Conservation (phyloP, 176 grass and related monocot species). For the Carex parvula region DNA sequence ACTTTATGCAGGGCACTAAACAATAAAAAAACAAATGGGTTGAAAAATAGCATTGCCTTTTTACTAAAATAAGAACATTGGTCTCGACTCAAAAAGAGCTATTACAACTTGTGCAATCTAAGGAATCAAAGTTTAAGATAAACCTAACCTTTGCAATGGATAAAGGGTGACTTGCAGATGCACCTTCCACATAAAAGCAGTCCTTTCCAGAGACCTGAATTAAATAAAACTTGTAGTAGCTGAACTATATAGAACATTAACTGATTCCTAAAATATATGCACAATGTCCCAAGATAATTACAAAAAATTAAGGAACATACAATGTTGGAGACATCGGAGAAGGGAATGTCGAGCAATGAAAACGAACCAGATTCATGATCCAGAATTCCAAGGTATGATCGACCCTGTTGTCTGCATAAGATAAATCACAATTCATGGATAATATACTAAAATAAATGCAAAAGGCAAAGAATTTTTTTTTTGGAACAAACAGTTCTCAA, state of each 20-base stretch:
- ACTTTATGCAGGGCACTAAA: background rate
- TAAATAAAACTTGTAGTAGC: slow-evolving; percentile 4
- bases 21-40: background rate
- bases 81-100: background rate
- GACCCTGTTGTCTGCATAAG: slow-evolving; percentile 60
- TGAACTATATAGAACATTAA: background rate
- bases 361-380: slow-evolving; percentile 56
- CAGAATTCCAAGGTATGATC: slow-evolving; percentile 77
- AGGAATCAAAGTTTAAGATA: background rate
- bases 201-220: slow-evolving; percentile 46
- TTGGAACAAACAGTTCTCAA: slow-evolving; percentile 25
- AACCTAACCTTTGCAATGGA: slow-evolving; percentile 81
- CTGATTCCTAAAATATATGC: background rate
- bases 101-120: background rate
- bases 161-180: slow-evolving; percentile 55
- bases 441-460: slow-evolving; percentile 18
- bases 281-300: slow-evolving; percentile 4
- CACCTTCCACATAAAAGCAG: slow-evolving; percentile 85
- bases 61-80: background rate
- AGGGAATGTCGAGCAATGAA: slow-evolving; percentile 71
- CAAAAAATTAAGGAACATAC: slow-evolving; percentile 38
- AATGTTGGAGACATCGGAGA: slow-evolving; percentile 68
- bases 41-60: background rate
- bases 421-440: slow-evolving; percentile 29
- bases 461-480: background rate